Evolutionary conservation across 208 protist genomes (phyloP).

Genomic region (Polymyxa betae): DNA sequence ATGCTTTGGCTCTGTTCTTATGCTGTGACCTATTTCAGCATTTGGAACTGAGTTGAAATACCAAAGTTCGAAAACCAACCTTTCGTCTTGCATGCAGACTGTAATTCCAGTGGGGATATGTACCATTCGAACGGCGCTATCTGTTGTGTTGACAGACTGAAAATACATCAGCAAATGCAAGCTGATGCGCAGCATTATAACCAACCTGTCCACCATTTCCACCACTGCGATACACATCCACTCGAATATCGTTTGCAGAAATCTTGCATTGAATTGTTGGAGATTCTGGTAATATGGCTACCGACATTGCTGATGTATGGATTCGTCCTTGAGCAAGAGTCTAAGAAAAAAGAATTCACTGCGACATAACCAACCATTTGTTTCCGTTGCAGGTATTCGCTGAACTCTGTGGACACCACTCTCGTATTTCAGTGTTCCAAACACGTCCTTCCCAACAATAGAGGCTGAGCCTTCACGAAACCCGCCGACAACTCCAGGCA

Average conservation of each 20-base stretch:
- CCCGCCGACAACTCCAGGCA: neutral
- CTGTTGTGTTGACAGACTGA: conserved; percentile 54
- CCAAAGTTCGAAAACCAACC: conserved; percentile 17
- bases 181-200: neutral
- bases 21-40: conserved; percentile 25
- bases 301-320: conserved; percentile 49
- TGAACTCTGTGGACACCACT: conserved; percentile 55
- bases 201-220: conserved; percentile 41
- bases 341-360: neutral
- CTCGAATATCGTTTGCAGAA: conserved; percentile 2
- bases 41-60: neutral
- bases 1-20: conserved; percentile 53
- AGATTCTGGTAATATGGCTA: conserved; percentile 50
- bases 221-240: conserved; percentile 33
- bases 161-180: conserved; percentile 29
- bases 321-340: neutral
- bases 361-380: neutral
- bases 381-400: conserved; percentile 51
- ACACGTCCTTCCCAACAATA: conserved; percentile 16
- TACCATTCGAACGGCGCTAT: conserved; percentile 48
- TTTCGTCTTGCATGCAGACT: conserved; percentile 55
- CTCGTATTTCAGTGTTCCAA: conserved; percentile 12
- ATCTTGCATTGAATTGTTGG: conserved; percentile 10
- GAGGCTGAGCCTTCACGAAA: conserved; percentile 33
- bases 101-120: conserved; percentile 51